Evolutionary conservation across 495 filamentous ascomycete genomes (phyloP).

Genomic region (Talaromyces borbonicus): DNA sequence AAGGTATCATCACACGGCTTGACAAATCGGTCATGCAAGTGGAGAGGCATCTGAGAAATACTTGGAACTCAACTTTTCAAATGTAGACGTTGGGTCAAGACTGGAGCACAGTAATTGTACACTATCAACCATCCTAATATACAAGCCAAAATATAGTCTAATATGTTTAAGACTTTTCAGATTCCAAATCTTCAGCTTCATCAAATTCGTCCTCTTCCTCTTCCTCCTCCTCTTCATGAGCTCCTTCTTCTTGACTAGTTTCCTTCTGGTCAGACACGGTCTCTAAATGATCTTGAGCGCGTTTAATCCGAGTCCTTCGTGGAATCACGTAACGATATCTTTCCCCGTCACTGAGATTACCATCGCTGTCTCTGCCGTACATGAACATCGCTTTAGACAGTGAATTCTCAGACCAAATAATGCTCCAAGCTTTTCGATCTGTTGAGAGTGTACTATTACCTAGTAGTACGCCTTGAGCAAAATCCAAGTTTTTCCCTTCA

Average conservation of each 20-base stretch:
- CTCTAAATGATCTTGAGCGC: no score
- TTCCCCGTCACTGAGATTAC: neutral
- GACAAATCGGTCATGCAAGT: no score
- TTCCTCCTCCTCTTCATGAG: neutral
- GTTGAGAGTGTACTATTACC: neutral
- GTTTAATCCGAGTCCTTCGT: neutral
- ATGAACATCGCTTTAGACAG: neutral
- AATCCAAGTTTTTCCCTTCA: slow-evolving; percentile 26
- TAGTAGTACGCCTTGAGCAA: slow-evolving; percentile 25
- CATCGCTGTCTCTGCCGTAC: neutral
- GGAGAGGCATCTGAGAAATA: no score
- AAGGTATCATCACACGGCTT: no score
- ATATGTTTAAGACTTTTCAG: neutral
- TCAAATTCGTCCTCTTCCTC: neutral
- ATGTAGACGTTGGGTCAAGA: neutral
- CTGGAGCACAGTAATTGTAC: neutral
- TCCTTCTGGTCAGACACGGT: neutral
- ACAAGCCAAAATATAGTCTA: no score
- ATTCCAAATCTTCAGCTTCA: neutral
- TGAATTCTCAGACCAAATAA: slow-evolving; percentile 4
- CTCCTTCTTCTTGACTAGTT: neutral
- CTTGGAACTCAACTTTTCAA: no score
- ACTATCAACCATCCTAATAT: neutral
- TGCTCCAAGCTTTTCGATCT: slow-evolving; percentile 1
- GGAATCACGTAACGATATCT: slow-evolving; percentile 3